Conservation (phyloP, 331 rosid species). For the Pyracantha coccinea region DNA sequence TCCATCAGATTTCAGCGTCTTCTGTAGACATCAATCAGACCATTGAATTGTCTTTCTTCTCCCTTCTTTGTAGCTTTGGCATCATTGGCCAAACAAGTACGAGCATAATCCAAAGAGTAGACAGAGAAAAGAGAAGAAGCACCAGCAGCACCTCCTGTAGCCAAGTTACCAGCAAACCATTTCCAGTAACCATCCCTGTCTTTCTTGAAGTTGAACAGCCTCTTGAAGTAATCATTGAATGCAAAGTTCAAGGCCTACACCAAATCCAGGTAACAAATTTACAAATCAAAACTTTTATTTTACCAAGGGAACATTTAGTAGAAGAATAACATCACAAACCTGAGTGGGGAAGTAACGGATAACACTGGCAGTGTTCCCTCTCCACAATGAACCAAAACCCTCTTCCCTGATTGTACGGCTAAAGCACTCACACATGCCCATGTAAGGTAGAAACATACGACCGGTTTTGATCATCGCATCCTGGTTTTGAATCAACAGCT, state of each 20-base stretch:
- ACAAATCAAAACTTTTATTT: background rate
- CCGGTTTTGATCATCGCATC: conserved; percentile 83
- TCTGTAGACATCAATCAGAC: conserved; percentile 83
- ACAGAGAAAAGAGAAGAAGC: conserved; percentile 78
- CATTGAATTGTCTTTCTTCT: conserved; percentile 84
- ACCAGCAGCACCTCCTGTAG: conserved; percentile 89
- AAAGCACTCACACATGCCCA: conserved; percentile 91
- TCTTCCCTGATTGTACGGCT: conserved; percentile 51
- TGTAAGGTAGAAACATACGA: conserved; percentile 74
- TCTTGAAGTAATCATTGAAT: conserved; percentile 93
- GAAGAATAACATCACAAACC: conserved; percentile 29
- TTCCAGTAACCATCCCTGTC: conserved; percentile 89
- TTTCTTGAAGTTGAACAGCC: conserved; percentile 86
- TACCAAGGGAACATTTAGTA: background rate
- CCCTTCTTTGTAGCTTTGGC: conserved; percentile 88
- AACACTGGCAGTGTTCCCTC: conserved; percentile 86
- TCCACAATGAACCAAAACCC: conserved; percentile 64
- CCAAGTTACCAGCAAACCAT: conserved; percentile 92
- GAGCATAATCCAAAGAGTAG: conserved; percentile 82
- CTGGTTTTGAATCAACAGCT: conserved; percentile 83
- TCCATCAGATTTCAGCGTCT: conserved; percentile 74
- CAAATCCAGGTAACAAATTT: background rate
- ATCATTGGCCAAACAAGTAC: conserved; percentile 86
- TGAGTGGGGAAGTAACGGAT: conserved; percentile 95
- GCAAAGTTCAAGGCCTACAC: conserved; percentile 87